Percentiles rank a stretch among this genome's conserved stretches.
These are phyloP conservation scores for Falciphora oryzae DNA, from an alignment of 2,329 filamentous ascomycete genomes.

Conservation along the genomic window DNA sequence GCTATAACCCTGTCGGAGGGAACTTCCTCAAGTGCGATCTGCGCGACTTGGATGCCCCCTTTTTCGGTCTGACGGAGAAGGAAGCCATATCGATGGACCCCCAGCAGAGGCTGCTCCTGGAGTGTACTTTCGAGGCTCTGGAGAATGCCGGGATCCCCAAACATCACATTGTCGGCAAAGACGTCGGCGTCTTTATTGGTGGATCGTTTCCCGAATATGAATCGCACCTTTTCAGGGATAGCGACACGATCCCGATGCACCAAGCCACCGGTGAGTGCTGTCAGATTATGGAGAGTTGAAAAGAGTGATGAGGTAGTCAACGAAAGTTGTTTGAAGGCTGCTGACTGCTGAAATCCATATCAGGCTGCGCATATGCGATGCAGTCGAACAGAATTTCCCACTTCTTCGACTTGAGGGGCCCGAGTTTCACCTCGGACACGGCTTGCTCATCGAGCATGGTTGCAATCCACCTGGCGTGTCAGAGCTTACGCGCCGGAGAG, in stretches of 20 bases:
- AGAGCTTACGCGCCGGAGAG: slow-evolving; percentile 42
- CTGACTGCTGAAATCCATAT: background rate
- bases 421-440: slow-evolving; percentile 46
- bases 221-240: slow-evolving; percentile 37
- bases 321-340: background rate
- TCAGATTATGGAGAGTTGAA: background rate
- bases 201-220: slow-evolving; percentile 43
- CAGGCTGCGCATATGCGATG: slow-evolving; percentile 43
- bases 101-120: slow-evolving; percentile 46
- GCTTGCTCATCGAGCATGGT: slow-evolving; percentile 47
- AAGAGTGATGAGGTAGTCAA: background rate
- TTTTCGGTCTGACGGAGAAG: slow-evolving; percentile 46
- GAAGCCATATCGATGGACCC: slow-evolving; percentile 49
- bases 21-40: slow-evolving; percentile 42
- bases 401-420: slow-evolving; percentile 48
- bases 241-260: slow-evolving; percentile 44
- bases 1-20: slow-evolving; percentile 30
- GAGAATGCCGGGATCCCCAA: slow-evolving; percentile 47
- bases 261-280: slow-evolving; percentile 40
- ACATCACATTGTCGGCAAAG: slow-evolving; percentile 38
- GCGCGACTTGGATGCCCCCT: slow-evolving; percentile 43
- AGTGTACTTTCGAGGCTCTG: slow-evolving; percentile 48
- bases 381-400: slow-evolving; percentile 50
- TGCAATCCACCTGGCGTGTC: slow-evolving; percentile 43
- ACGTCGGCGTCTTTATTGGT: slow-evolving; percentile 46